A percentile compares a stretch with the other conserved stretches of the same genome.
phyloP scores from a whole-genome alignment of 345 rosid genomes.

The rapeseed (Brassica napus) region DNA sequence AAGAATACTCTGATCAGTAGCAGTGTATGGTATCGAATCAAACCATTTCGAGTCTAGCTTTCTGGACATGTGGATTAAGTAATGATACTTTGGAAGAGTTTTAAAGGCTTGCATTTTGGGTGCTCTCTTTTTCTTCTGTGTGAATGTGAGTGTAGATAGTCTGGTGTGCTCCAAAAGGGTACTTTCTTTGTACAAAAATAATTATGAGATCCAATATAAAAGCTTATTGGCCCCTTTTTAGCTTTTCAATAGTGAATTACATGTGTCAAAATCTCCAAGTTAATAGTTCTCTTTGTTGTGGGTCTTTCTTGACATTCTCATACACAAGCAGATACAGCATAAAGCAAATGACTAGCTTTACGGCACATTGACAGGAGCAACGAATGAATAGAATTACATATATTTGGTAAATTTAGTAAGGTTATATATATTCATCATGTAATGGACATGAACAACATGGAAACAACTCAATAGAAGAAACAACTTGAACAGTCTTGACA shows the following conservation, averaged over 20 bases:
- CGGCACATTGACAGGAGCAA: conserved; percentile 15
- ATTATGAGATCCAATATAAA: neutral
- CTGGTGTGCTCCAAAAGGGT: conserved; percentile 2
- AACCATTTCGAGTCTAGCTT: neutral
- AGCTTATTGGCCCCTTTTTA: neutral
- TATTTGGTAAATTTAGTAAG: neutral
- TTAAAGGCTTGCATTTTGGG: neutral
- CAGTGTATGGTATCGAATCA: neutral
- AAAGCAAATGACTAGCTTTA: neutral
- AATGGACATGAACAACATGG: conserved; percentile 25
- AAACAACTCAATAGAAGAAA: conserved; percentile 10
- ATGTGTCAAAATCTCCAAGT: neutral
- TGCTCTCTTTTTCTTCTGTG: neutral
- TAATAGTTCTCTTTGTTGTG: neutral
- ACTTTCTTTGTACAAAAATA: neutral
- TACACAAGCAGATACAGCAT: neutral
- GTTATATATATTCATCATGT: conserved; percentile 8
- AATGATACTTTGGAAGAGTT: conserved; percentile 1
- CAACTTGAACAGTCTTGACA: conserved; percentile 13
- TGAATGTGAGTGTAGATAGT: conserved; percentile 13
- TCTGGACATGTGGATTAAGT: neutral
- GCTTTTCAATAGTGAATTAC: no score
- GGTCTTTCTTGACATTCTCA: neutral
- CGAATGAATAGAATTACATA: conserved; percentile 3
- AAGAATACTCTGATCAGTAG: conserved; percentile 11